phyloP scores from a whole-genome alignment of 2,329 filamentous ascomycete species.

The Pseudohalonectria lignicola region DNA sequence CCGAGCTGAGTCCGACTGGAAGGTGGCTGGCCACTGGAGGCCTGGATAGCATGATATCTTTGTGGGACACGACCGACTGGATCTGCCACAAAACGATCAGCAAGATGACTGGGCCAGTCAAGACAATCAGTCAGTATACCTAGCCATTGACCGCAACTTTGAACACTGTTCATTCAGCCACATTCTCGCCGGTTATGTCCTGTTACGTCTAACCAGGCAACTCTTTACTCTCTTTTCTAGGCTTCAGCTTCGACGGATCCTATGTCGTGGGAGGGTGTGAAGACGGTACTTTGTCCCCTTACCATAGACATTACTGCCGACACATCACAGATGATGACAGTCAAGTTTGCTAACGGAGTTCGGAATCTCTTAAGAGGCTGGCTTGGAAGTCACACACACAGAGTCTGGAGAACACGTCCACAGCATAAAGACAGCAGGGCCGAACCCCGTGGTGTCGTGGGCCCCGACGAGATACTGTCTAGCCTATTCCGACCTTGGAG shows the following conservation, averaged over 20 bases:
- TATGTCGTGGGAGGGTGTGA: slow-evolving; percentile 67
- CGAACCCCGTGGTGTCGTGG: slow-evolving; percentile 62
- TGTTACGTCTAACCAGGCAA: no score
- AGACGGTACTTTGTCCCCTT: slow-evolving; percentile 41
- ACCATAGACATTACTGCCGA: not conserved
- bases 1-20: slow-evolving; percentile 60
- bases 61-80: slow-evolving; percentile 74
- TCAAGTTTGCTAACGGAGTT: no score
- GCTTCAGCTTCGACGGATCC: slow-evolving; percentile 69
- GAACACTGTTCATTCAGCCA: not conserved
- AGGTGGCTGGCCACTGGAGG: slow-evolving; percentile 65
- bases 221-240: no score
- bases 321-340: not conserved
- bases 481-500: slow-evolving; percentile 61
- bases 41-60: slow-evolving; percentile 61
- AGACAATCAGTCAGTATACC: slow-evolving; percentile 55
- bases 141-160: not conserved
- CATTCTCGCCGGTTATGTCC: no score
- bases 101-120: slow-evolving; percentile 57
- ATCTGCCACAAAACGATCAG: slow-evolving; percentile 63
- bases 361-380: no score
- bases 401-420: slow-evolving; percentile 66
- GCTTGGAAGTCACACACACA: slow-evolving; percentile 58
- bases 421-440: slow-evolving; percentile 55
- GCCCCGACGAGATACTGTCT: slow-evolving; percentile 64